These are phyloP conservation scores for Candida succiphila DNA, from an alignment of 805 yeast species.

Conservation along the genomic window DNA sequence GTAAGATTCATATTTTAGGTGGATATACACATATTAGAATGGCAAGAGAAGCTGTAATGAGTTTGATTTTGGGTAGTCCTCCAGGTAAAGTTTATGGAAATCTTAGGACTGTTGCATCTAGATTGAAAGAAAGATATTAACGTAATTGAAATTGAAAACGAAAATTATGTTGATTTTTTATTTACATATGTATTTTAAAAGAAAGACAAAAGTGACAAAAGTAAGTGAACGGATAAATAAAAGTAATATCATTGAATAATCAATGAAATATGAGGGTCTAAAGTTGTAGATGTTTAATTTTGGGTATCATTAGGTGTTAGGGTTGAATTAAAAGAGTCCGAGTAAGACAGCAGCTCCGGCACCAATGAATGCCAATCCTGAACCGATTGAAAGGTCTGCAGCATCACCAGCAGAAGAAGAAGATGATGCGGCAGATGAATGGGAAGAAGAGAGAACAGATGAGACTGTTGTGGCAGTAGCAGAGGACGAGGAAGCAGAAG, in stretches of 20 bases:
- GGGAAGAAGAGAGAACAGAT: conserved; percentile 7
- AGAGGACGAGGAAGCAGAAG: conserved; percentile 9
- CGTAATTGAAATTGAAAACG: too few species aligned
- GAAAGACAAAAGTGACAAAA: background rate
- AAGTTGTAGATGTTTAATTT: too few species aligned
- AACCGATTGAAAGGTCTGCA: conserved; percentile 10
- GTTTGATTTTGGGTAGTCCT: conserved; percentile 92
- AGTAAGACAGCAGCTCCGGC: conserved; percentile 15
- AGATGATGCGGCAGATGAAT: conserved; percentile 1
- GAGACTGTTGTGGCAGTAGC: conserved; percentile 9
- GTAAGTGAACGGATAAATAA: background rate
- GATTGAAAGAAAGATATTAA: conserved; percentile 92
- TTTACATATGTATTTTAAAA: background rate
- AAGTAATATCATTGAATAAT: too few species aligned
- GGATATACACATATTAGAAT: conserved; percentile 95
- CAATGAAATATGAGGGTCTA: too few species aligned
- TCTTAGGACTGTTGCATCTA: conserved; percentile 90
- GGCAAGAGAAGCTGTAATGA: conserved; percentile 97
- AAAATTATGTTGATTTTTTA: too few species aligned
- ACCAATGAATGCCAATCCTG: conserved; percentile 16
- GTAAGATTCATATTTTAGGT: conserved; percentile 92
- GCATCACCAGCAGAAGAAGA: conserved; percentile 1
- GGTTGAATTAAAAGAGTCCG: conserved; percentile 8
- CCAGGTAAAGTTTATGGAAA: conserved; percentile 98
- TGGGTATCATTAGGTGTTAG: too few species aligned